Evolutionary conservation across 1,284 basidiomycete genomes (phyloP), one percentile per base, ranked within the genome.

Genomic region (Pisolithus thermaeus): DNA sequence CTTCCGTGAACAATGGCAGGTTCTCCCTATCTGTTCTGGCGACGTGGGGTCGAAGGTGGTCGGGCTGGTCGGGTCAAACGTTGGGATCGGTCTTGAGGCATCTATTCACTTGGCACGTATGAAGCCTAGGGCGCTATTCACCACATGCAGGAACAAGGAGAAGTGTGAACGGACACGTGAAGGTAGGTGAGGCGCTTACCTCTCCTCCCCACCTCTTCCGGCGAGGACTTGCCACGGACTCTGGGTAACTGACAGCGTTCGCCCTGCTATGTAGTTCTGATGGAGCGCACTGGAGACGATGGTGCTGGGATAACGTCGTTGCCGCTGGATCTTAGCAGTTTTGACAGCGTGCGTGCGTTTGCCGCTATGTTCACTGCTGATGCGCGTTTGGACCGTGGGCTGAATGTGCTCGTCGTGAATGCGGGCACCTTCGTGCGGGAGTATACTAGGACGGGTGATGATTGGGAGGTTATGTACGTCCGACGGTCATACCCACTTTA

Each of bases 1-100:
- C 28, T 27, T 60, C 39, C 47, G 53, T 9, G 58, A 60, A 11
- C 63, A 65, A 46, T 30, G 54, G 52, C 20, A 39, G 8, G 20
- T 43, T 14, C 40, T 58, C n/a, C 61, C 61, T 16, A 52, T 48
- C n/a, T 42, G 50, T 30, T 50, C 57, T 8, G 56, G 49, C 1
- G 59, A 61, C 47, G 51, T 68, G 36, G 46, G 48, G 16, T 49
- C 54, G 6, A 65, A 60, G 49, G 62, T 63, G 5, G 49, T 65
- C 27, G 27, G 70, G 22, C 52, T 68, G 20, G 61, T 57, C n/a
- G 66, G 68, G 30, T 57, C 64, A 11, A 69, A 70, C 43, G 56
- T 58, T 28, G 66, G 68, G 20, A 47, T 68, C 16, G 68, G 67
- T 14, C 56, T 67, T 16, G 67, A 68, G 40, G 59, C 66, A 12